These are phyloP conservation scores for Periconia sp. DNA, from an alignment of 2,329 filamentous ascomycete genomes.

Conservation along the genomic window DNA sequence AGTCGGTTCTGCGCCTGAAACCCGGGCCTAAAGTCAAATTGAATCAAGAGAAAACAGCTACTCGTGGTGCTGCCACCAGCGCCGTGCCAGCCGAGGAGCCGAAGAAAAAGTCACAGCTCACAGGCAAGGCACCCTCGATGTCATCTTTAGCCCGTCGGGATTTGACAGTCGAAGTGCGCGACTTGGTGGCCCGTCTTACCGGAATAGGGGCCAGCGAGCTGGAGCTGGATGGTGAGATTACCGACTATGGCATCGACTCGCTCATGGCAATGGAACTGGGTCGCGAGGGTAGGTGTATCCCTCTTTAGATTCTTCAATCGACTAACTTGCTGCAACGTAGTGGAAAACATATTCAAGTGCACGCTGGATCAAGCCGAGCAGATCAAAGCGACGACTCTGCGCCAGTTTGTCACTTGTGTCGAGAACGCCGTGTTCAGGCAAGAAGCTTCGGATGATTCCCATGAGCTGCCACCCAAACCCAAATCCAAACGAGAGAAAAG, in stretches of 20 bases:
- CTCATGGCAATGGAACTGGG: constrained; percentile 44
- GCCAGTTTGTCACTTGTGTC: not conserved
- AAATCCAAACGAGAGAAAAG: not conserved
- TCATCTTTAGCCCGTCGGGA: not conserved
- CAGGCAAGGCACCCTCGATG: no score
- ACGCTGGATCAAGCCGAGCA: constrained; percentile 10
- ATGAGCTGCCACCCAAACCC: not conserved
- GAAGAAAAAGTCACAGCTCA: constrained; percentile 1
- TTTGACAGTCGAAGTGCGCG: not conserved
- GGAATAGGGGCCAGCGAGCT: constrained; percentile 24
- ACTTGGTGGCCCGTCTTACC: constrained; percentile 11
- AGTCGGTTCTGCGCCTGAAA: not conserved
- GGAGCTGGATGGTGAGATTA: constrained; percentile 26
- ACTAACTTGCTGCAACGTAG: no score
- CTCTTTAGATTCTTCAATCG: no score
- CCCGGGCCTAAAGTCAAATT: no score
- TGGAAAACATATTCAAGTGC: constrained; percentile 21
- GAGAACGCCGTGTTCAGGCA: not conserved
- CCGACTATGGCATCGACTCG: constrained; percentile 48
- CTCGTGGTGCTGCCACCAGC: not conserved
- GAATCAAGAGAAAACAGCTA: not conserved
- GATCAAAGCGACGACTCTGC: not conserved
- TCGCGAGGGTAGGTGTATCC: no score
- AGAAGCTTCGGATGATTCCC: no score
- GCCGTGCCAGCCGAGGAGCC: constrained; percentile 1